phyloP scores from a whole-genome alignment of 192 early-diverging fungal genomes.

The Podila epigama region DNA sequence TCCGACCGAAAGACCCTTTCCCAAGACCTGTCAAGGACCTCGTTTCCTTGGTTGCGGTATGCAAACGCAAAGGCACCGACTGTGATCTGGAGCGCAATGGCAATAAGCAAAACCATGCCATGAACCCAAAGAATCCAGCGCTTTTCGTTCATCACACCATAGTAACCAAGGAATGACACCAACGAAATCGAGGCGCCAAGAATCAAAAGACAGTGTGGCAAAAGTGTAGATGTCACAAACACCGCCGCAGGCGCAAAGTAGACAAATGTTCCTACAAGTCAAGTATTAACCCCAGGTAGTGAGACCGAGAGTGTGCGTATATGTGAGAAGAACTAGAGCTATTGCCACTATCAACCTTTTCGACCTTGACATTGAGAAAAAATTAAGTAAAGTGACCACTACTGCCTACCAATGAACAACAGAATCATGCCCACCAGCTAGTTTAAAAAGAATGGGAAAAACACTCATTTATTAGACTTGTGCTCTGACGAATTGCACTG shows the following conservation, averaged over 20 bases:
- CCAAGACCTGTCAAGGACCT: slow-evolving; percentile 46
- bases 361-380: too few relatives aligned
- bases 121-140: slow-evolving; percentile 46
- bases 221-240: slow-evolving; percentile 37
- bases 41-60: slow-evolving; percentile 35
- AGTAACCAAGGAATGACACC: slow-evolving; percentile 46
- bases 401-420: slow-evolving; percentile 25
- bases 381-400: background rate
- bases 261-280: slow-evolving; percentile 30
- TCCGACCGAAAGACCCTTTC: slow-evolving; percentile 37
- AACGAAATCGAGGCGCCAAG: slow-evolving; percentile 39
- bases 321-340: too few relatives aligned
- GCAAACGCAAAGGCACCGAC: slow-evolving; percentile 43
- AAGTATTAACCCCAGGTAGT: background rate
- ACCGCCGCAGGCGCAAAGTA: slow-evolving; percentile 41
- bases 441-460: background rate
- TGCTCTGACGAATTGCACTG: too few relatives aligned
- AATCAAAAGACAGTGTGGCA: slow-evolving; percentile 34
- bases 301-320: too few relatives aligned
- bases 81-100: slow-evolving; percentile 44
- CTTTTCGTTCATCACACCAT: slow-evolving; percentile 47
- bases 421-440: slow-evolving; percentile 50
- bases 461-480: too few relatives aligned
- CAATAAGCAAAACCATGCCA: slow-evolving; percentile 25
- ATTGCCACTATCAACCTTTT: too few relatives aligned